Evolutionary conservation across 106 monocot species (phyloP), one percentile per base, ranked within the genome.

Genomic region (Dendrobium catenatum): DNA sequence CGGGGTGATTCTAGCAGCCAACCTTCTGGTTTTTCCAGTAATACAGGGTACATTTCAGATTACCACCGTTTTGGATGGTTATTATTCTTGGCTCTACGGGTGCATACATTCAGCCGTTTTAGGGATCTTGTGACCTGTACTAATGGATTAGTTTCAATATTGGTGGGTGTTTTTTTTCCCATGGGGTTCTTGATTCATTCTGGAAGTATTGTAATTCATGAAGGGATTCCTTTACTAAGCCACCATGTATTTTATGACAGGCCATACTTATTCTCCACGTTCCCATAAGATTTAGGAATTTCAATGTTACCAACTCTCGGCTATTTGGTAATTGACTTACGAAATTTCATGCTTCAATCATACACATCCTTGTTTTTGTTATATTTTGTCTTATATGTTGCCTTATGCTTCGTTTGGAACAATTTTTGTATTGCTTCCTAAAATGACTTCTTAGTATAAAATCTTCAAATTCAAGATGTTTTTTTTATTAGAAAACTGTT

Each of bases 1-100:
- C 76, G 44, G 31, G 84, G 31, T 37, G 70, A 70, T 4, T 37
- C 51, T 55, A 58, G 46, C 78, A 51, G 27, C 73, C 80, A 88
- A 43, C 74, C 81, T 44, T 83, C 80, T 75, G 67, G 55, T 80
- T 73, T 31, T 67, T 79, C 58, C 26, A 44, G 29, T 51, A 85
- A 68, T 51, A 20, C 61, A 7, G 89, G 83, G 77, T 85, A 85
- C 76, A 48, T 89, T 75, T 89, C 98, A 61, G 98, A 95, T 33
- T 93, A 85, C 67, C 93, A 93, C 86, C 91, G 87, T 5, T 98
- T 98, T 86, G 98, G 98, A 78, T 98, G 98, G 98, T 85, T 98
- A 44, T 76, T 98, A 31, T 95, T 98, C 85, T 83, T 98, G 84
- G 91, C 89, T 66, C 75, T 93, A 77, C 90, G 95, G 29, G 76